Evolutionary conservation across 225 moss, liverwort and hornwort species (phyloP), one percentile per base, ranked within the genome.

Genomic region (Straminergon stramineum): DNA sequence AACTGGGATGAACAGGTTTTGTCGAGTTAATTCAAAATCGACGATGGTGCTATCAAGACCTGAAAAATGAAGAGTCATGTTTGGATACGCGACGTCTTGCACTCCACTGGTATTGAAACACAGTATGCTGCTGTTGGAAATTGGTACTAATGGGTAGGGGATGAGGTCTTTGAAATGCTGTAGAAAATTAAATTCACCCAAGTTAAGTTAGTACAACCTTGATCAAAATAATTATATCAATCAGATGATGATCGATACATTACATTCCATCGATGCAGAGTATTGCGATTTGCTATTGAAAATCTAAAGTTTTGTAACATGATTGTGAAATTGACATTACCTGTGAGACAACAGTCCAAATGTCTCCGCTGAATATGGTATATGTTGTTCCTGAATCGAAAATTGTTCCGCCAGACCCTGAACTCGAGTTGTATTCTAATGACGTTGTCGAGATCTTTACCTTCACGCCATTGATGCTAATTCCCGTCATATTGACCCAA

Each of bases 121-220:
- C 30, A n/a, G n/a, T n/a, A 45, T 17, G 2, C 17, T 17, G 2
- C 0, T 0, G 2, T 45, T 74, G 17, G 3, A 2, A 15, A 17
- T 0, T 10, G 5, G 41, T 45, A 9, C 2, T 1, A 11, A 10
- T 30, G 74, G 74, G 1, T 17, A 45, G 4, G 6, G 17, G 45
- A 74, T 74, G 74, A 74, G 30, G 30, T 45, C 39, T 45, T 43
- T 17, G 10, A 74, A 45, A 0, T 1, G 10, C 74, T 74, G 74
- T 74, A 45, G 30, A 74, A 39, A 30, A 10, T 30, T 17, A n/a
- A n/a, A n/a, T n/a, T 4, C 23, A 10, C 2, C 17, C 17, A 74
- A 74, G 2, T 74, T 45, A 74, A 74, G 2, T 74, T 45, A 74
- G 45, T 17, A 13, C 28, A 43, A 10, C 9, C 1, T 73, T 10